Evolutionary conservation across 2,329 filamentous ascomycete genomes (phyloP), one percentile per base, ranked within the genome.

Genomic region (Cyphellophora europaea): DNA sequence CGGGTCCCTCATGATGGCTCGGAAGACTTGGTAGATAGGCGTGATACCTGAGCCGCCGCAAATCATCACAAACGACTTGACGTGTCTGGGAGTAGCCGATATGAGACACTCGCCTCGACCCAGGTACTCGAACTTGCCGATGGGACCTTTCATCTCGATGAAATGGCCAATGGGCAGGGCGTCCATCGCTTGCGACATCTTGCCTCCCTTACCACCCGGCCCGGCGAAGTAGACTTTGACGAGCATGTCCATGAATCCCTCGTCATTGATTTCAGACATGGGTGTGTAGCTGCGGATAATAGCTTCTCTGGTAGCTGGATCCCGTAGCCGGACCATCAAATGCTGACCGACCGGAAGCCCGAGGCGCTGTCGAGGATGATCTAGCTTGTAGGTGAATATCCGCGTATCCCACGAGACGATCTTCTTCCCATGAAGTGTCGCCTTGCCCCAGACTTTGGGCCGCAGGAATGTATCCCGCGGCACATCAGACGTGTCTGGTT

Each of bases 281-380:
- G 87, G 88, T 1, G 88, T 95, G 61, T 94, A 95, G 5, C 83
- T 78, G 14, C 88, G 74, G 49, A 93, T 87, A 47, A 93, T 80
- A 19, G 77, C 68, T 51, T 89, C 81, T 14, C 67, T 48, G 0
- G 76, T 79, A 0, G 67, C 75, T 0, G 81, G 77, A 51, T 93
- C 83, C 16, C 74, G 74, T 3, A 93, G 66, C 3, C 83, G 80
- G 51, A 94, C 72, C 76, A 93, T 83, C 2, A 94, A 64, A 58
- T 95, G 88, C 53, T 94, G 84, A 11, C 88, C 88, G 0, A 82
- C 76, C 0, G 86, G 86, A 0, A 94, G 67, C 6, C 88, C 88
- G 6, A 91, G 66, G 0, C 56, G 56, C 54, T 94, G 87, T 0
- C 69, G 59, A 0, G 70, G 61, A 49, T 88, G 77, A 40, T 89